Conservation (phyloP, 306 rosid species). For the Chamaecrista fasciculata region DNA sequence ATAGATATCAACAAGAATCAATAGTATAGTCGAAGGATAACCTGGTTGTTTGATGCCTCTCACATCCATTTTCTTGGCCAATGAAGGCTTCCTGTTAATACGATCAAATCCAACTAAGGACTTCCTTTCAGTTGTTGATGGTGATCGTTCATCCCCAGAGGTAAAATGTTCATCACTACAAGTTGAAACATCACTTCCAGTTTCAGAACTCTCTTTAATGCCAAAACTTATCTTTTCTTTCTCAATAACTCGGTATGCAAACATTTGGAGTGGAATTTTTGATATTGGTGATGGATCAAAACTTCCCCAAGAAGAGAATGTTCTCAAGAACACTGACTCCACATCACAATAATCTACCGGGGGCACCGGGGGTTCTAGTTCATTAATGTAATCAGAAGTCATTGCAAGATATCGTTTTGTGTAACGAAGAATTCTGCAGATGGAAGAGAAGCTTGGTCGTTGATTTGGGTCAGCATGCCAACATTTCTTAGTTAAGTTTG, state of each 20-base stretch:
- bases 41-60: slow-evolving; percentile 54
- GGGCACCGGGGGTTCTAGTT: slow-evolving; percentile 55
- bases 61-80: slow-evolving; percentile 42
- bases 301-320: slow-evolving; percentile 58
- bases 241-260: slow-evolving; percentile 60
- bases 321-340: slow-evolving; percentile 54
- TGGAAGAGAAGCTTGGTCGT: slow-evolving; percentile 78
- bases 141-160: slow-evolving; percentile 60
- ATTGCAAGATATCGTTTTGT: slow-evolving; percentile 56
- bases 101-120: slow-evolving; percentile 37
- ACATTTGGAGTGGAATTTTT: slow-evolving; percentile 80
- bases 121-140: slow-evolving; percentile 46
- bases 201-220: slow-evolving; percentile 65
- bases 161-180: slow-evolving; percentile 61
- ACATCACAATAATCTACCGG: slow-evolving; percentile 72
- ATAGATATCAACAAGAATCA: neutral
- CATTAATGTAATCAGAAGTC: slow-evolving; percentile 61
- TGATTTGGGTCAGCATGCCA: slow-evolving; percentile 83
- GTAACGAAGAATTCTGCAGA: slow-evolving; percentile 77
- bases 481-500: slow-evolving; percentile 79
- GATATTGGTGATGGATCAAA: slow-evolving; percentile 42
- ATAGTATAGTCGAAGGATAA: slow-evolving; percentile 11
- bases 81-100: slow-evolving; percentile 36
- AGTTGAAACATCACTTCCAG: slow-evolving; percentile 74
- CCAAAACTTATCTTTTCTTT: slow-evolving; percentile 36